Conservation (phyloP, 176 grass and related monocot genomes). For the Ananas comosus region DNA sequence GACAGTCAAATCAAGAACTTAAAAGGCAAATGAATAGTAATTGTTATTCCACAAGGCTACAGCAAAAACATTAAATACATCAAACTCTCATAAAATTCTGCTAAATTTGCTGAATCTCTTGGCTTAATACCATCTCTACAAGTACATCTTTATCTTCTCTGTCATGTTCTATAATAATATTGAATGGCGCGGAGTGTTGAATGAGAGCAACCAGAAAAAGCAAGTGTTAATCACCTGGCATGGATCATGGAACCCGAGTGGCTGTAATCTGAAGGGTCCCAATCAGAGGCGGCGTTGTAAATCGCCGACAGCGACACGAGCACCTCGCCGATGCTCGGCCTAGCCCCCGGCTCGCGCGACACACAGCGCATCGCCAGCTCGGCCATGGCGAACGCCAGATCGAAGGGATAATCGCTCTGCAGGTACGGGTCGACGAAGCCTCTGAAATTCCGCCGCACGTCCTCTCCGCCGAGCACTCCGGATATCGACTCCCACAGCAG, state of each 20-base stretch:
- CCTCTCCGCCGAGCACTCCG: slow-evolving; percentile 30
- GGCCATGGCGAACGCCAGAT: slow-evolving; percentile 49
- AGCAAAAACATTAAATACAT: no score
- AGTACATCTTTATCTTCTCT: no score
- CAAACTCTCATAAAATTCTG: no score
- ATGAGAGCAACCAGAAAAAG: no score
- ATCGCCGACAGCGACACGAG: slow-evolving; percentile 44
- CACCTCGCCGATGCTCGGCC: slow-evolving; percentile 41
- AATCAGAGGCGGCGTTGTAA: slow-evolving; percentile 50
- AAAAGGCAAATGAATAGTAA: no score
- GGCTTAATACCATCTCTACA: no score
- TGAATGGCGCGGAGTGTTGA: no score
- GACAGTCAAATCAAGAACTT: no score
- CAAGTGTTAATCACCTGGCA: slow-evolving; percentile 15
- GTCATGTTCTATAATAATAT: no score
- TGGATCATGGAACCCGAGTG: slow-evolving; percentile 38
- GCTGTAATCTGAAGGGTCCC: slow-evolving; percentile 41
- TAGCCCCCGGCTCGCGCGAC: slow-evolving; percentile 31
- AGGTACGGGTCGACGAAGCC: slow-evolving; percentile 49
- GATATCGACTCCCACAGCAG: slow-evolving; percentile 44
- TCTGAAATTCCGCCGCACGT: slow-evolving; percentile 32
- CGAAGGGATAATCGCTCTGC: slow-evolving; percentile 47
- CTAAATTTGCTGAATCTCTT: no score
- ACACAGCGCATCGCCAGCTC: slow-evolving; percentile 62
- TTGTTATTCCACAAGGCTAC: no score